These are phyloP conservation scores for Ustilago nuda DNA, from an alignment of 1,284 basidiomycete genomes.

Conservation along the genomic window DNA sequence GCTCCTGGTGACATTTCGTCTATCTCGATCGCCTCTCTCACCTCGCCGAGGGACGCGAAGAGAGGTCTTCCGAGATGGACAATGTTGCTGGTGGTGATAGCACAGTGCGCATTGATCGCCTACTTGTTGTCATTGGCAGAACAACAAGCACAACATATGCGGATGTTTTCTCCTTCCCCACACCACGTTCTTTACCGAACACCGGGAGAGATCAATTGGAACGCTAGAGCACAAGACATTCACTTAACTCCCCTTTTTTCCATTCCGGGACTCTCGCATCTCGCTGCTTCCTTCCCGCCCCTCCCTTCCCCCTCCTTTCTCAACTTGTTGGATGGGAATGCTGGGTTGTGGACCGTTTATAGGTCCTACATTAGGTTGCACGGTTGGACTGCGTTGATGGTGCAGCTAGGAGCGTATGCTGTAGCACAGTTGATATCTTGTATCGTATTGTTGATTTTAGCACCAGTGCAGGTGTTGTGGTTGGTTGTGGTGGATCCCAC, in stretches of 20 bases:
- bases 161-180: slow-evolving; percentile 20
- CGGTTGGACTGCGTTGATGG: slow-evolving; percentile 1
- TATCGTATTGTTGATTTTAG: slow-evolving; percentile 14
- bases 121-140: slow-evolving; percentile 22
- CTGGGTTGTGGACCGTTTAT: background rate
- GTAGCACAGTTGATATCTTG: slow-evolving; percentile 7
- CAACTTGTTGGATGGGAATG: background rate
- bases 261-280: slow-evolving; percentile 17
- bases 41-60: background rate
- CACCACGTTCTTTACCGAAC: background rate
- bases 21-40: background rate
- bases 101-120: slow-evolving; percentile 26
- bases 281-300: slow-evolving; percentile 9
- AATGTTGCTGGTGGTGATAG: slow-evolving; percentile 1
- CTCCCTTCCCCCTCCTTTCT: slow-evolving; percentile 18
- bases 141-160: slow-evolving; percentile 24
- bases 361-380: slow-evolving; percentile 16
- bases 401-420: slow-evolving; percentile 14
- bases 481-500: slow-evolving; percentile 3
- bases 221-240: slow-evolving; percentile 2
- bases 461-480: slow-evolving; percentile 32
- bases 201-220: slow-evolving; percentile 19
- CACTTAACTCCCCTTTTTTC: slow-evolving; percentile 24
- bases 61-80: slow-evolving; percentile 3
- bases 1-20: slow-evolving; percentile 5